Evolutionary conservation across 1,139 yeast genomes (phyloP), one percentile per base, ranked within the genome.

Genomic region (Diutina siamensis): DNA sequence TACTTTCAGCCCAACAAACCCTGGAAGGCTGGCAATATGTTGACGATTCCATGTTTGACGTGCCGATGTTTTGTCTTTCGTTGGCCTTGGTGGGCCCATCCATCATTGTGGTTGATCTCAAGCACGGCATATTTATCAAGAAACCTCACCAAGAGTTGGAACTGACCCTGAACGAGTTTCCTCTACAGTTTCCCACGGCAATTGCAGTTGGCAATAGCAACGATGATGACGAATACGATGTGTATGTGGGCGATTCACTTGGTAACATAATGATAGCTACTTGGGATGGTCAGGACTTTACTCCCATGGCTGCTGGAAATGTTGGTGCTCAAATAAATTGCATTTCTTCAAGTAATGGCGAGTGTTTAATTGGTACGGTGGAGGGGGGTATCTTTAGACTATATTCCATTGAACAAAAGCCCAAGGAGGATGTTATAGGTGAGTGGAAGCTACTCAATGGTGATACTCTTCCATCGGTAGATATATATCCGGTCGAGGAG

Each of bases 261-360:
- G 42, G 42, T 3, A 38, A 38, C 13, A 7, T 38, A n/a, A 15
- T 17, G 8, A 27, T 38, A 13, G 17, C 19, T 4, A n/a, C 3
- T 4, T 38, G 33, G 32, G 20, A 38, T 17, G 40, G 40, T 12
- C 20, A 21, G 5, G 42, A 17, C 19, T 38, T 38, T 15, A 38
- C 42, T 9, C 52, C 51, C 40, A 35, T 51, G 0, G 45, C 55
- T 2, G 55, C 58, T 3, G 58, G 57, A 49, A 65, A 63, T 45
- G 46, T 68, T 13, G 67, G 65, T 1, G 68, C 63, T 36, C 64
- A 62, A 35, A 57, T 68, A 35, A 68, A 68, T 51, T 49, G 17
- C 10, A 45, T 13, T 47, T 5, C 10, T 25, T 44, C 21, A 41
- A 31, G 4, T 49, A 49, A 49, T 2, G 42, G 19, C 2, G 52